Base-by-base conservation (phyloP, 805 yeast genomes). In the Isabelozyma heimii region DNA sequence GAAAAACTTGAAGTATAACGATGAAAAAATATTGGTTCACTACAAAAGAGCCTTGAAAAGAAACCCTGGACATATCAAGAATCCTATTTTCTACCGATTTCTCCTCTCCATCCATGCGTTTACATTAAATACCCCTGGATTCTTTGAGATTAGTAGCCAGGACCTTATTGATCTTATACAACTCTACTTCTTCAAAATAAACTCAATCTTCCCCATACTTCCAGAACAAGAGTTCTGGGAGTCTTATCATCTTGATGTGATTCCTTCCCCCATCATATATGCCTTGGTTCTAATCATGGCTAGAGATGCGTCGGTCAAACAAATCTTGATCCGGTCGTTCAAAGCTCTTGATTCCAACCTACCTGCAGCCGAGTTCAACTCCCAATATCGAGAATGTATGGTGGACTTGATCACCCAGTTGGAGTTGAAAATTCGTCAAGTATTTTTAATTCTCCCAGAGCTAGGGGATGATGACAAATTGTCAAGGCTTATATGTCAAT, bases 211-310 rank as follows among this genome's bases (percentile, higher is more conserved):
- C 43, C 81, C 81, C 2, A 54, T 77, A 26, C 55, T 77, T 5
- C 70, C 72, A 52, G 73, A 70, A 56, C 60, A 58, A 17, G 67
- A 67, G 41, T 73, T 77, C 54, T 58, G 68, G 65, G 69, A 57
- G 48, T 61, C 54, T 49, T 73, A 52, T 61, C 56, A 61, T 51
- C 47, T 61, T 52, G 47, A 70, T 60, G 51, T 65, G 60, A 56
- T 73, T 63, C 58, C 80, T 61, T 72, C 74, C 8, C 53, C 74
- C 15, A 60, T 76, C 28, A 50, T 70, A 15, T 76, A 75, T 47
- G 75, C 79, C 1, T 69, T 77, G 37, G 60, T 76, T n/a, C 56
- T 76, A 16, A 66, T 63, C 10, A 72, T 77, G 0, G 69, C 77
- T 8, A 58, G 77, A 15, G 76, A 76, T 47, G 67, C 69, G 39